These are phyloP conservation scores for Talaromyces sp. DNA, from an alignment of 2,329 filamentous ascomycete species.

Conservation along the genomic window DNA sequence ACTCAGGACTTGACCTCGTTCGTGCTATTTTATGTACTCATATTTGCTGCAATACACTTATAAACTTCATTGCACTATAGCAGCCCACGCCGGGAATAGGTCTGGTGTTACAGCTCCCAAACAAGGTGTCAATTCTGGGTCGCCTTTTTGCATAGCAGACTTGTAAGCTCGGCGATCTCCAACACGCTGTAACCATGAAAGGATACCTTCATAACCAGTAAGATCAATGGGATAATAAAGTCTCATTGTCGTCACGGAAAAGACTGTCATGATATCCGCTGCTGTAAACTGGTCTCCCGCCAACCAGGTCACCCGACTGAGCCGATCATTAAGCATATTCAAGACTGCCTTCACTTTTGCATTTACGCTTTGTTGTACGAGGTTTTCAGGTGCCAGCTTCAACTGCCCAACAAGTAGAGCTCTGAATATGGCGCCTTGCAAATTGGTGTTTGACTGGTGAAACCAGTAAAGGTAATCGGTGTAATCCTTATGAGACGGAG, in stretches of 20 bases:
- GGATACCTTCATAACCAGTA: constrained; percentile 41
- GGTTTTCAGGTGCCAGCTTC: constrained; percentile 27
- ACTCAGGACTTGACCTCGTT: neutral
- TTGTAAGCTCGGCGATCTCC: constrained; percentile 47
- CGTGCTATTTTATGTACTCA: no score
- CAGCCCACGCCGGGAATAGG: constrained; percentile 6
- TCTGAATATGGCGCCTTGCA: constrained; percentile 41
- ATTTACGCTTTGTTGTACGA: constrained; percentile 28
- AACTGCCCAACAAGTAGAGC: constrained; percentile 34
- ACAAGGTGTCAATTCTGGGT: constrained; percentile 45
- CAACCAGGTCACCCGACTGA: constrained; percentile 52
- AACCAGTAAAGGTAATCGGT: constrained; percentile 64
- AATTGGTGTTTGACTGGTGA: constrained; percentile 53
- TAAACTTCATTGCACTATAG: neutral
- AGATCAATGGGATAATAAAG: constrained; percentile 49
- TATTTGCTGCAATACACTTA: neutral
- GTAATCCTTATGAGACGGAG: constrained; percentile 49
- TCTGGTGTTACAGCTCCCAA: constrained; percentile 22
- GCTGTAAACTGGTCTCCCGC: constrained; percentile 61
- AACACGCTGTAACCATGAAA: constrained; percentile 48
- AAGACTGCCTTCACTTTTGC: constrained; percentile 42
- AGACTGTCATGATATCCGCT: constrained; percentile 64
- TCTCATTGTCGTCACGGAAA: constrained; percentile 60
- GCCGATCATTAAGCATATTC: constrained; percentile 47
- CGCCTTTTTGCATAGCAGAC: constrained; percentile 49